phyloP scores from a whole-genome alignment of 148 eudicot species.

The Euryodendron excelsum region DNA sequence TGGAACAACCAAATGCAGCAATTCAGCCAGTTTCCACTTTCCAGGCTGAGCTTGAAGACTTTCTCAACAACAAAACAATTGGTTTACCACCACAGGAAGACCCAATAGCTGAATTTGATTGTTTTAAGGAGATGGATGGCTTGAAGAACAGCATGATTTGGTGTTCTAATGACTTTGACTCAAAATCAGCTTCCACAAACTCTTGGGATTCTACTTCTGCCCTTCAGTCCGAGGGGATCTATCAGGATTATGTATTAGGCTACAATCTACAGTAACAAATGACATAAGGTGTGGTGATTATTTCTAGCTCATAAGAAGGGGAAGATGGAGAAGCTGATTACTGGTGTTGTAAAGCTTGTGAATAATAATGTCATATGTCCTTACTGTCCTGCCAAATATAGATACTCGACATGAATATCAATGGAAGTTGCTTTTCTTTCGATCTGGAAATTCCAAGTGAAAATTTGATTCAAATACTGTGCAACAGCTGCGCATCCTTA shows the following conservation, averaged over 20 bases:
- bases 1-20: slow-evolving; percentile 13
- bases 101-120: slow-evolving; percentile 34
- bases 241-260: slow-evolving; percentile 29
- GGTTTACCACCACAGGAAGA: not conserved
- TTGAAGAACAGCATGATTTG: slow-evolving; percentile 32
- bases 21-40: slow-evolving; percentile 18
- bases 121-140: slow-evolving; percentile 40
- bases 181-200: slow-evolving; percentile 31
- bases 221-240: slow-evolving; percentile 31
- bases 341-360: slow-evolving; percentile 15
- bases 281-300: not conserved
- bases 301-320: slow-evolving; percentile 2
- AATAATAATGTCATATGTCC: slow-evolving; percentile 21
- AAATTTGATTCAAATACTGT: not conserved
- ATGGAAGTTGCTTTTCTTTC: slow-evolving; percentile 1
- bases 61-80: slow-evolving; percentile 26
- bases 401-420: slow-evolving; percentile 4
- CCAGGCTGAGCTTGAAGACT: slow-evolving; percentile 39
- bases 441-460: not conserved
- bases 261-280: slow-evolving; percentile 21
- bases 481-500: not conserved
- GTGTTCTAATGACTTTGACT: slow-evolving; percentile 42
- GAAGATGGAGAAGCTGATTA: not conserved
- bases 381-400: slow-evolving; percentile 3
- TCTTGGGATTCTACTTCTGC: slow-evolving; percentile 36